These are phyloP conservation scores for Cyanodermella asteris DNA, from an alignment of 2,329 filamentous ascomycete genomes.

Conservation along the genomic window DNA sequence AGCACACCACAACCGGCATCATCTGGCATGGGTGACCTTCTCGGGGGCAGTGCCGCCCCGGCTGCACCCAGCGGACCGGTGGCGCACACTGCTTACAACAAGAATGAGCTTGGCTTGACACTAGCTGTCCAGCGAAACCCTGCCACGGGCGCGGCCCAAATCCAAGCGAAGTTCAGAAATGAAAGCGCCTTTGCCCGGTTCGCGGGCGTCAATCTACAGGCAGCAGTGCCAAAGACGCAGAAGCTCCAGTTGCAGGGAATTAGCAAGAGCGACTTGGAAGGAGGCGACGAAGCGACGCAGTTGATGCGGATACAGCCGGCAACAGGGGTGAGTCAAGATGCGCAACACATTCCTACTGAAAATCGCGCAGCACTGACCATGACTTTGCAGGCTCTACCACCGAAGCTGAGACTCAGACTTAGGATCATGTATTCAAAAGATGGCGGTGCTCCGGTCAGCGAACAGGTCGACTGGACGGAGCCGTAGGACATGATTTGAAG, in stretches of 20 bases:
- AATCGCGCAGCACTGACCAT: not conserved
- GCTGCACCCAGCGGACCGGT: slow-evolving; percentile 23
- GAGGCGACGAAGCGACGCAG: slow-evolving; percentile 69
- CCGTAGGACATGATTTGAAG: slow-evolving; percentile 23
- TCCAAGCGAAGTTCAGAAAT: slow-evolving; percentile 69
- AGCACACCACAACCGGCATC: slow-evolving; percentile 7
- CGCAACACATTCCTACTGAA: not conserved
- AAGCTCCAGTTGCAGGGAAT: slow-evolving; percentile 84
- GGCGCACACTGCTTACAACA: slow-evolving; percentile 57
- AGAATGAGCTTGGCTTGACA: slow-evolving; percentile 61
- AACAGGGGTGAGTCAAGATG: slow-evolving; percentile 55
- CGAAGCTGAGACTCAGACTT: slow-evolving; percentile 56
- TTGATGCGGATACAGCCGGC: slow-evolving; percentile 70
- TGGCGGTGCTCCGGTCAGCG: slow-evolving; percentile 47
- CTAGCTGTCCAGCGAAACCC: slow-evolving; percentile 69
- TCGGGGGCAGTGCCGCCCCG: slow-evolving; percentile 23
- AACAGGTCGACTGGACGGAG: slow-evolving; percentile 95
- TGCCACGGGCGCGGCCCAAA: slow-evolving; percentile 58
- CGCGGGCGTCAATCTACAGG: slow-evolving; percentile 64
- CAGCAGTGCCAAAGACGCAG: slow-evolving; percentile 89
- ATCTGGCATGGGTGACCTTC: slow-evolving; percentile 18
- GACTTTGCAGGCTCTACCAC: slow-evolving; percentile 38
- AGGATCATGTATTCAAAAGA: slow-evolving; percentile 63
- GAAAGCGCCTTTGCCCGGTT: slow-evolving; percentile 41
- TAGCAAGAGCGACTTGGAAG: slow-evolving; percentile 52